phyloP scores from a whole-genome alignment of 768 basidiomycete species.

The Calocera cornea region DNA sequence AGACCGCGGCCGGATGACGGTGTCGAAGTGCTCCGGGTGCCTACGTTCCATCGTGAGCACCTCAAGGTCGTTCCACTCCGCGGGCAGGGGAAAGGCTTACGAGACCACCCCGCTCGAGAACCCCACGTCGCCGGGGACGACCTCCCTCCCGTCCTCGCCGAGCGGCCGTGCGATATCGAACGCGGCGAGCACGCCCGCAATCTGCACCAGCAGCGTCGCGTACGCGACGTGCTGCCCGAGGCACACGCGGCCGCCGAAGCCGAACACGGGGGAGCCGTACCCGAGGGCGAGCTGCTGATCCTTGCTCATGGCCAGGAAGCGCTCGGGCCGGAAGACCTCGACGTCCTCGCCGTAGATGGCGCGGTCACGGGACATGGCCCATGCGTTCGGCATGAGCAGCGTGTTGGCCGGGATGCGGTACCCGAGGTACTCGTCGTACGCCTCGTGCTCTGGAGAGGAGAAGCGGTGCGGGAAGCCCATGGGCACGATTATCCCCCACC shows the following conservation, averaged over 20 bases:
- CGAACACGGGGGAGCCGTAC: background rate
- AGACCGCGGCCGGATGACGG: background rate
- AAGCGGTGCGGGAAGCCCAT: slow-evolving; percentile 3
- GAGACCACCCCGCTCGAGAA: slow-evolving; percentile 1
- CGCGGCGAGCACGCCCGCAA: background rate
- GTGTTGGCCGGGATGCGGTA: background rate
- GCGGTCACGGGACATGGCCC: background rate
- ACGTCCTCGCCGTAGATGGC: background rate
- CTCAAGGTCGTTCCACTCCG: too few species aligned
- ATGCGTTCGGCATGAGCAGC: background rate
- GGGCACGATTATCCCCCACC: slow-evolving; percentile 12
- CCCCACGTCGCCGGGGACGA: background rate
- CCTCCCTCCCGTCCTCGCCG: background rate
- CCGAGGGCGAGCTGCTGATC: background rate
- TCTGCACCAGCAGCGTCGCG: background rate
- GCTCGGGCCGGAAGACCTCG: background rate
- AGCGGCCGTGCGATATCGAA: background rate
- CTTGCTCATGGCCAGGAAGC: background rate
- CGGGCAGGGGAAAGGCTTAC: background rate
- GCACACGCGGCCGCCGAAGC: background rate
- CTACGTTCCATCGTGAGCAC: background rate
- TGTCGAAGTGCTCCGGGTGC: background rate
- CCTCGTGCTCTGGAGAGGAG: background rate
- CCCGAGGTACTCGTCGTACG: background rate
- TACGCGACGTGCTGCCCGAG: background rate